Conservation (phyloP, 495 filamentous ascomycete genomes). For the Podospora sp. region DNA sequence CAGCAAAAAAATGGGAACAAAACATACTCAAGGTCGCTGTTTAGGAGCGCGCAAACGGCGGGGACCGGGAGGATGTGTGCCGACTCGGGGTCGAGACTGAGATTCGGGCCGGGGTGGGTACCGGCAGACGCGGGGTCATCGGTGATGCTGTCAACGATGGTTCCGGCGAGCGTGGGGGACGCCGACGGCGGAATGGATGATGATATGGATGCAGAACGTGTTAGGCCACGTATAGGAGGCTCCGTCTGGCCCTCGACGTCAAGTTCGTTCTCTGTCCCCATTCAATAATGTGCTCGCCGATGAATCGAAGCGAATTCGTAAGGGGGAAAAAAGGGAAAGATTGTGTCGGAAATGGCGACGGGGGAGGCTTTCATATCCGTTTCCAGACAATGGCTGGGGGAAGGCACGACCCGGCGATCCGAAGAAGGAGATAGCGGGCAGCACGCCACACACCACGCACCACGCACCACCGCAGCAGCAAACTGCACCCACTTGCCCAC, state of each 20-base stretch:
- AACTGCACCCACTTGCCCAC: too few relatives aligned
- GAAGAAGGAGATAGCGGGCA: neutral
- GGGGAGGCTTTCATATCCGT: slow-evolving; percentile 2
- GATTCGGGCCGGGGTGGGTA: slow-evolving; percentile 12
- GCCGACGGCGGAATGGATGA: slow-evolving; percentile 21
- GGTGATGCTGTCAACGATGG: slow-evolving; percentile 21
- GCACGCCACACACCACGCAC: slow-evolving; percentile 5
- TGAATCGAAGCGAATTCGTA: slow-evolving; percentile 16
- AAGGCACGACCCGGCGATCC: neutral
- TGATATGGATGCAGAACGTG: slow-evolving; percentile 34
- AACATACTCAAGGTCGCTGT: slow-evolving; percentile 29
- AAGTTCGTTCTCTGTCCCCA: slow-evolving; percentile 51
- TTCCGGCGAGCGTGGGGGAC: slow-evolving; percentile 33
- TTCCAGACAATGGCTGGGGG: neutral
- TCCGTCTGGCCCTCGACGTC: slow-evolving; percentile 54
- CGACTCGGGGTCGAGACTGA: slow-evolving; percentile 27
- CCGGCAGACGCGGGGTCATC: slow-evolving; percentile 19
- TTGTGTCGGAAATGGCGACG: neutral
- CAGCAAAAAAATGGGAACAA: neutral
- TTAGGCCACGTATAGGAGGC: slow-evolving; percentile 53
- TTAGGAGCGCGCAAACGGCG: slow-evolving; percentile 29
- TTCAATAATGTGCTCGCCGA: slow-evolving; percentile 40
- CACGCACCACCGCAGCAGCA: neutral
- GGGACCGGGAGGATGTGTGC: slow-evolving; percentile 35
- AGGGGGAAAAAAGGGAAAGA: neutral